Base-by-base conservation (phyloP, 2,329 filamentous ascomycete species). In the Thelonectria rubi region DNA sequence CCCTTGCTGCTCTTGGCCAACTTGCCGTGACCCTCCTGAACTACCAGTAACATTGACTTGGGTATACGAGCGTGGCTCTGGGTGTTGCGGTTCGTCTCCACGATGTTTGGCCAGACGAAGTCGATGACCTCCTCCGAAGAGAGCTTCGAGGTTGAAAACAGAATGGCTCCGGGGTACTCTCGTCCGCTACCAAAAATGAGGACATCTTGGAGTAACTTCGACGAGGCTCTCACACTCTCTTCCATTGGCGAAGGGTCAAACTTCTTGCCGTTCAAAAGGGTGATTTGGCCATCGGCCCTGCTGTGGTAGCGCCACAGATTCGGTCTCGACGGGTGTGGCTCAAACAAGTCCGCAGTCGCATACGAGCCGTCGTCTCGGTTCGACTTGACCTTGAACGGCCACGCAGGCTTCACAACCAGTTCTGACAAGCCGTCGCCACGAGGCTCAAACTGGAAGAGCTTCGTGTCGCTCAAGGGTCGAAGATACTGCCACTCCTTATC, bases 221-320 rank as follows among this genome's bases (percentile, higher is more conserved):
- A 71, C 0, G 80, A 81, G 1, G 80, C 77, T 1, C 80, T 73
- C 5, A 90, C 80, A 0, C 78, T 79, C 2, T 80, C 82, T 71
- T 91, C 88, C 3, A 90, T 72, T 0, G 85, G 84, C 2, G 84
- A 82, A 1, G 88, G 88, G 65, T 90, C 87, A 62, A 91, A 89
- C 66, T 91, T 91, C 77, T 90, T 90, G 2, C 88, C 88, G 7
- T 87, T 91, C 10, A 85, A 77, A 4, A 91, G 78, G 0, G 84
- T 85, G 37, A 91, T 80, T 54, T 87, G 87, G 3, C 85, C 82
- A 65, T 91, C 89, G 1, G 82, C 81, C 40, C 88, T 78, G 1
- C 84, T 86, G 55, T 88, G 81, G 67, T 90, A 90, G 34, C 81
- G 80, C 87, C 88, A 91, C 0, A 86, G 85, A 55, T 83, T 76